Base-by-base conservation (phyloP, 2,329 filamentous ascomycete genomes). In the Podosphaera fusca region DNA sequence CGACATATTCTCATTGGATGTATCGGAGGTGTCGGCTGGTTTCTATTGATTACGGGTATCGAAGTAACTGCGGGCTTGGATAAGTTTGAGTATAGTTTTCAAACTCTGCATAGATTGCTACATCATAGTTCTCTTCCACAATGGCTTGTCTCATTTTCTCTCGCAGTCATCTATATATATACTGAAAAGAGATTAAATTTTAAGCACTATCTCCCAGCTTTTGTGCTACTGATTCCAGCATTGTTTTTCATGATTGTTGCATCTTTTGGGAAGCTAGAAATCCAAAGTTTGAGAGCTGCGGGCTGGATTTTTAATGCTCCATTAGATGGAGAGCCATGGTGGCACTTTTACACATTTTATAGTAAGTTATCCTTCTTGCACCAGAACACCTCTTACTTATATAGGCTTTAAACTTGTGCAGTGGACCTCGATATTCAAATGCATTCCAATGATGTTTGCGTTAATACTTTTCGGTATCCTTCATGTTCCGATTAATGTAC, bases 401-500 rank as follows among this genome's bases (percentile, higher is more conserved):
- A 29, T 29, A 92, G 86, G 92, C 65, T 87, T 95, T 64, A 74
- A 82, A 54, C 74, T 83, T 31, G 84, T 96, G 2, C 79, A 89
- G 63, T 95, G 87, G 85, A 75, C 77, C 50, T 92, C 90, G 2
- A 77, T 98, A 54, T 71, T 75, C n/a, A 82, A 88, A 64, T 89
- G 85, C 0, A 76, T 95, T 35, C 92, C 92, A 0, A 89, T 92
- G 35, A 96, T 98, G 86, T 81, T 98, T 64, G 92, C 92, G 0
- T 72, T 98, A 59, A 96, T 92, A 0, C 98, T 98, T 73, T 98
- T 98, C 65, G 92, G 92, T 56, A 84, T 98, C 57, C 77, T 98
- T 2, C 92, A 98, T 67, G 92, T 98, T 2, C 92, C 92, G 0
- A 98, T 98, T 70, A 98, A 98, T 65, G 89, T 98, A 3, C 92